phyloP scores from a whole-genome alignment of 345 rosid species.

The Sisymbrium irio region DNA sequence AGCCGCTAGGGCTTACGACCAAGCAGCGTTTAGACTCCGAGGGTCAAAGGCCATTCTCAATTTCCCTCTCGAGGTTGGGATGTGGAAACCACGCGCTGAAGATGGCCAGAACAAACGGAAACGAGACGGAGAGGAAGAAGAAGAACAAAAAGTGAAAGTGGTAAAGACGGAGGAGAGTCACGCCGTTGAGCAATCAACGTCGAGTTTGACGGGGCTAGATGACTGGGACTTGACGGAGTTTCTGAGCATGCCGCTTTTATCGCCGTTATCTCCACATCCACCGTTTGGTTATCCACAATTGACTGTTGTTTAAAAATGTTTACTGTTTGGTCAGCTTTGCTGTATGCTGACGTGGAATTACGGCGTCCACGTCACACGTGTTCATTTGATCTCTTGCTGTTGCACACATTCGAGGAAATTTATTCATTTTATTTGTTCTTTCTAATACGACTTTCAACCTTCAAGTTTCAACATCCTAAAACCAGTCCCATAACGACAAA shows the following conservation, averaged over 20 bases:
- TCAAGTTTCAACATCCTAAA: background rate
- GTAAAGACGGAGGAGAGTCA: slow-evolving; percentile 33
- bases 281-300: slow-evolving; percentile 35
- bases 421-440: slow-evolving; percentile 15
- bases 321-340: background rate
- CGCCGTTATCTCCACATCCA: slow-evolving; percentile 64
- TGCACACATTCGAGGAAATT: background rate
- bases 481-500: background rate
- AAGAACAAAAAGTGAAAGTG: slow-evolving; percentile 8
- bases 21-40: slow-evolving; percentile 74
- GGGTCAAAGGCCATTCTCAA: slow-evolving; percentile 84
- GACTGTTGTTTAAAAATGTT: slow-evolving; percentile 22
- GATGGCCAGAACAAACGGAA: slow-evolving; percentile 47
- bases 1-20: slow-evolving; percentile 88
- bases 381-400: background rate
- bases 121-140: slow-evolving; percentile 28
- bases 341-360: slow-evolving; percentile 18
- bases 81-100: slow-evolving; percentile 17
- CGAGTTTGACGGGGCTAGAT: slow-evolving; percentile 41
- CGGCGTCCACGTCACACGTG: slow-evolving; percentile 5
- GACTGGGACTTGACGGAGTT: slow-evolving; percentile 46
- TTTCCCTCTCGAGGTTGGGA: slow-evolving; percentile 78
- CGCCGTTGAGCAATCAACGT: slow-evolving; percentile 40
- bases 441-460: background rate
- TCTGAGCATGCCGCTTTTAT: slow-evolving; percentile 42